Percentiles rank a stretch among this genome's conserved stretches.
Evolutionary conservation across 441 rosid genomes (phyloP).

Genomic region (Mallotus japonicus): DNA sequence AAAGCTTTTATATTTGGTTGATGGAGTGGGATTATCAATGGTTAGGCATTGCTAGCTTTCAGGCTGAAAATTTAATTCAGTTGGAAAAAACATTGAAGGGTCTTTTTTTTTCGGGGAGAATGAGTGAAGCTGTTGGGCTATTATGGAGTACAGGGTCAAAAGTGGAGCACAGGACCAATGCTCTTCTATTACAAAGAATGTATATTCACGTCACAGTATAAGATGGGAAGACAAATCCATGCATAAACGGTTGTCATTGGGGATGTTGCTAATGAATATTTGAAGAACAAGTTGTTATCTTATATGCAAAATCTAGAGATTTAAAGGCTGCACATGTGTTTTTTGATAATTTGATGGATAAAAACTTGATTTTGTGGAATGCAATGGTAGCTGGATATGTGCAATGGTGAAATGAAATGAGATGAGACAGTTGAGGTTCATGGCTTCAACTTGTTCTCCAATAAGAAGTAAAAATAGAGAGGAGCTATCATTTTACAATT

Average conservation of each 20-base stretch:
- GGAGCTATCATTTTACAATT: too few relatives aligned
- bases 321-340: slow-evolving; percentile 41
- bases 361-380: slow-evolving; percentile 50
- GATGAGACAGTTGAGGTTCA: too few relatives aligned
- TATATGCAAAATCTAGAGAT: slow-evolving; percentile 55
- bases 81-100: slow-evolving; percentile 50
- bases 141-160: slow-evolving; percentile 39
- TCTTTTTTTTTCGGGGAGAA: slow-evolving; percentile 62
- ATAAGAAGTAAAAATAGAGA: too few relatives aligned
- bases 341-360: slow-evolving; percentile 34
- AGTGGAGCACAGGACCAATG: slow-evolving; percentile 43
- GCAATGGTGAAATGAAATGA: too few relatives aligned
- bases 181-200: slow-evolving; percentile 73
- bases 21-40: slow-evolving; percentile 34
- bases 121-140: slow-evolving; percentile 62
- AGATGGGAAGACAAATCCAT: slow-evolving; percentile 53
- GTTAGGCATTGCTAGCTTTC: slow-evolving; percentile 60
- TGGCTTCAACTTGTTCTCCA: too few relatives aligned
- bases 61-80: slow-evolving; percentile 45
- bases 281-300: slow-evolving; percentile 60
- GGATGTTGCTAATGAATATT: slow-evolving; percentile 38
- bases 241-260: slow-evolving; percentile 65
- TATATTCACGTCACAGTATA: slow-evolving; percentile 40
- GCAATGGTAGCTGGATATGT: slow-evolving; percentile 53
- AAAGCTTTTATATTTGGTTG: not conserved